A percentile compares a stretch with the other conserved stretches of the same genome.
phyloP scores from a whole-genome alignment of 306 rosid species.

The Cucurbita maxima region DNA sequence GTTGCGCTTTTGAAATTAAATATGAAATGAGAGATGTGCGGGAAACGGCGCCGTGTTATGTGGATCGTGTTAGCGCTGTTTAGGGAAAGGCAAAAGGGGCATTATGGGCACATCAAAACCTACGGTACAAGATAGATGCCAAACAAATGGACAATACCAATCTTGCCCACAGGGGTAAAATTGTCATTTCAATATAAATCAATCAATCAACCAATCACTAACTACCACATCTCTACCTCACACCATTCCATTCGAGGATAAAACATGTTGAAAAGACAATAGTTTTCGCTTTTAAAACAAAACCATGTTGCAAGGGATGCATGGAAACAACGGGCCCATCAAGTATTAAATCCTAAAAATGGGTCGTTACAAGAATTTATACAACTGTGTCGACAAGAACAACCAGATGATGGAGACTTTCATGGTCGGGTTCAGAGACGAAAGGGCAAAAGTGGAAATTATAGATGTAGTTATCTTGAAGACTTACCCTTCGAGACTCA shows the following conservation, averaged over 20 bases:
- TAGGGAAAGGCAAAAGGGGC: background rate
- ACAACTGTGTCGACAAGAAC: too few species aligned
- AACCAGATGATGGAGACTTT: too few species aligned
- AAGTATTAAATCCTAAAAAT: too few species aligned
- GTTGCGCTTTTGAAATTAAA: background rate
- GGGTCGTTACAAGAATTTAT: too few species aligned
- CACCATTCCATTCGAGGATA: background rate
- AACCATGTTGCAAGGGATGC: too few species aligned
- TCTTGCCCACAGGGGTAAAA: conserved; percentile 12
- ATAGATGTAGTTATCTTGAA: too few species aligned
- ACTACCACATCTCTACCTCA: conserved; percentile 16
- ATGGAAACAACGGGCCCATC: too few species aligned
- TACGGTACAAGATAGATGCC: background rate
- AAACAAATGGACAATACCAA: background rate
- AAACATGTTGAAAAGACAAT: too few species aligned
- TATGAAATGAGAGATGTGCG: background rate
- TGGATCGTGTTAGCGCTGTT: background rate
- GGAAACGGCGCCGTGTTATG: conserved; percentile 7
- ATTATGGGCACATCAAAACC: background rate
- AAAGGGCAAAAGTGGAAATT: too few species aligned
- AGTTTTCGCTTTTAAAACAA: too few species aligned
- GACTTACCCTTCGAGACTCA: background rate
- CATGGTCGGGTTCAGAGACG: too few species aligned
- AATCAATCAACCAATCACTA: conserved; percentile 6
- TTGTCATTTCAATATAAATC: conserved; percentile 13